Evolutionary conservation across 305 asterid genomes (phyloP).

Genomic region (Solanum hybrid): DNA sequence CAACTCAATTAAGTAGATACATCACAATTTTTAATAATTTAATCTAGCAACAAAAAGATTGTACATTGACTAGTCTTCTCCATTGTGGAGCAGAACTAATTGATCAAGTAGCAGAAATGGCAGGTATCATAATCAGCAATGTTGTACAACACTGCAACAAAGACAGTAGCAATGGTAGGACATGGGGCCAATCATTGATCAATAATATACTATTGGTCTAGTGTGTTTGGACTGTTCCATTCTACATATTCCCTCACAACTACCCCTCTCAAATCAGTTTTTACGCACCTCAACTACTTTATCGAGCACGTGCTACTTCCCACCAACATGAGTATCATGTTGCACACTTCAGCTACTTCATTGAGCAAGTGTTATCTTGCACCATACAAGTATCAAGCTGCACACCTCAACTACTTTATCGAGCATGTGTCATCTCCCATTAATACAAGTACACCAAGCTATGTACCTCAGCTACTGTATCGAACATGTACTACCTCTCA

Average conservation of each 20-base stretch:
- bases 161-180: neutral
- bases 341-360: neutral
- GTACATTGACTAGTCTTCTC: neutral
- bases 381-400: neutral
- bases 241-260: neutral
- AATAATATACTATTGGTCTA: neutral
- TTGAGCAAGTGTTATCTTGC: fast-evolving
- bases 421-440: fast-evolving
- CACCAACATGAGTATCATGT: neutral
- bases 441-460: neutral
- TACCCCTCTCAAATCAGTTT: too few relatives aligned
- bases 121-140: neutral
- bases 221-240: neutral
- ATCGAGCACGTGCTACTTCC: fast-evolving
- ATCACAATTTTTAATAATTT: neutral
- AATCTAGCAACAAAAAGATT: neutral
- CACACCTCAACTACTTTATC: neutral
- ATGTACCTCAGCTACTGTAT: neutral
- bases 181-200: neutral
- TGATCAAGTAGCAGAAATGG: neutral
- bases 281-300: fast-evolving
- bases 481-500: neutral
- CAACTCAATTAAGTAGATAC: neutral
- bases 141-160: neutral
- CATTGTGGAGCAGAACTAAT: neutral